phyloP scores from a whole-genome alignment of 805 yeast species.

The Grigorovia yakushimaensis region DNA sequence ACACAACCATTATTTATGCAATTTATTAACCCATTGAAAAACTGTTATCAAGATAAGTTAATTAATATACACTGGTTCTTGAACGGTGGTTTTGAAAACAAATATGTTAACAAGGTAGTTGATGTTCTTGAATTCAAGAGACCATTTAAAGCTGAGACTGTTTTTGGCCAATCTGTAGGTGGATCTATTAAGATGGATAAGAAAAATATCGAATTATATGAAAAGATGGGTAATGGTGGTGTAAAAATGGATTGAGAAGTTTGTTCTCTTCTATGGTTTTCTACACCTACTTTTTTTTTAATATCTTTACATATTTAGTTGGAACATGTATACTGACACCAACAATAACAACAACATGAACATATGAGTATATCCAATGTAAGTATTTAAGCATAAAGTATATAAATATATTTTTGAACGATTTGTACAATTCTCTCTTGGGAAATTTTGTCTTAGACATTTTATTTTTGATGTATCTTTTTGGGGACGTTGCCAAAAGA shows the following conservation, averaged over 20 bases:
- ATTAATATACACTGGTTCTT: conserved; percentile 78
- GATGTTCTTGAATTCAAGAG: conserved; percentile 89
- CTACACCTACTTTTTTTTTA: no score
- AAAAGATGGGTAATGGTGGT: conserved; percentile 79
- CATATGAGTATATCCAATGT: no score
- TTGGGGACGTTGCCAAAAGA: no score
- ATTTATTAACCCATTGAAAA: conserved; percentile 80
- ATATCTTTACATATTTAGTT: no score
- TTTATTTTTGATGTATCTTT: no score
- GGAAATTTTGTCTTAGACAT: no score
- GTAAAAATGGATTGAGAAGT: conserved; percentile 75
- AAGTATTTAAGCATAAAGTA: no score
- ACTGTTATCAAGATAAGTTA: conserved; percentile 80
- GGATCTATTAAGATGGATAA: conserved; percentile 68
- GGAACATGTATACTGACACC: no score
- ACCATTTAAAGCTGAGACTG: conserved; percentile 84
- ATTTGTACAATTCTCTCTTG: no score
- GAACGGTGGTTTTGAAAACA: neutral
- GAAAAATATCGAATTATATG: conserved; percentile 76
- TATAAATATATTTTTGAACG: no score
- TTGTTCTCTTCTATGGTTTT: no score
- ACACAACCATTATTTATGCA: conserved; percentile 96
- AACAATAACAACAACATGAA: no score
- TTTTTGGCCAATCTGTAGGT: conserved; percentile 48
- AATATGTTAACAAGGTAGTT: conserved; percentile 39